Evolutionary conservation across 768 basidiomycete species (phyloP), one percentile per base, ranked within the genome.

Genomic region (Rhodosporidiobolus sp.): DNA sequence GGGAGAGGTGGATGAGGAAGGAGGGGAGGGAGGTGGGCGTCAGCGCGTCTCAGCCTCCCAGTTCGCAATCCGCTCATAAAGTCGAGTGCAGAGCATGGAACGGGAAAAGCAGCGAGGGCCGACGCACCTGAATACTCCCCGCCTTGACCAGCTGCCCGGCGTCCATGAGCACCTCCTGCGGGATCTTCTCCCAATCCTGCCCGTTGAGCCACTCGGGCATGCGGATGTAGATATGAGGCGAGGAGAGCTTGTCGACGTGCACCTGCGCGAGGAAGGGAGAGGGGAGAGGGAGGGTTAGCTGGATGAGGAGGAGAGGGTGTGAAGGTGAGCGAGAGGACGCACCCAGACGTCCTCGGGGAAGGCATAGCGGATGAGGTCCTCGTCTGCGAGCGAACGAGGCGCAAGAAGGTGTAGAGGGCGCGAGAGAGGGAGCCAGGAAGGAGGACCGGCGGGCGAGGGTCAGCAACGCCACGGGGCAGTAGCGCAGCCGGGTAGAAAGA

Each of bases 71-170:
- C 19, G 10, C 19, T 46, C 46, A 19, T 46, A 19, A 10, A 46
- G 46, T 11, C 11, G 46, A 46, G 34, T 60, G 35, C 34, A 43
- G 22, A 16, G 45, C 11, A 45, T 28, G 14, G 49, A 4, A 34
- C 10, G 24, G 50, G 20, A n/a, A 43, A 16, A 54, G 9, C 3
- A 30, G 61, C 69, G 70, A 62, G 38, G 8, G 38, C 38, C 14
- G 8, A 90, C 63, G 35, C n/a, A 94, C 94, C 84, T 96, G 92
- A 67, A 98, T 98, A 19, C 92, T 94, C 78, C 97, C 97, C 2
- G 94, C 94, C 81, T 99, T 99, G 45, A 97, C 95, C 3, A 99
- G 85, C 80, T 98, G 96, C 2, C 92, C 92, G 73, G 91, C 91
- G 81, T 98, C 95, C 20, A 83, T 83, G 3, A 97, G 82, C 11